phyloP scores from a whole-genome alignment of 345 rosid genomes.

The Eucalyptus marginata region DNA sequence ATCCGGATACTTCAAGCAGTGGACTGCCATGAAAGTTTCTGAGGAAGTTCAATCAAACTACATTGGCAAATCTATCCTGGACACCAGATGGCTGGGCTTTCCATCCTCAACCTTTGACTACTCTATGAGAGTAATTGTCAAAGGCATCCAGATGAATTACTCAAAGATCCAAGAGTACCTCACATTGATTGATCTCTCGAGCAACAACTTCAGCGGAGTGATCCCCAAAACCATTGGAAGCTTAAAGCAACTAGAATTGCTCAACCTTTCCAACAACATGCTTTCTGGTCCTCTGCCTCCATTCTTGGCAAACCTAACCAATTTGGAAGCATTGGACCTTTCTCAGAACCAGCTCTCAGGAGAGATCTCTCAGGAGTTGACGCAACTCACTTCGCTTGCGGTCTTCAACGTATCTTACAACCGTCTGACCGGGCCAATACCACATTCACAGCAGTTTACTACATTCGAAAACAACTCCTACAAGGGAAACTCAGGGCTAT shows the following conservation, averaged over 20 bases:
- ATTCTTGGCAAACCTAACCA: not conserved
- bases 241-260: not conserved
- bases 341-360: slow-evolving; percentile 1
- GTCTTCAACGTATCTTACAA: slow-evolving; percentile 8
- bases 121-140: not conserved
- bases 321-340: not conserved
- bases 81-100: not conserved
- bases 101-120: not conserved
- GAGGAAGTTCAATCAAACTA: not conserved
- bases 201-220: not conserved
- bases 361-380: not conserved
- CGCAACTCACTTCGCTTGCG: not conserved
- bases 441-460: too few species aligned
- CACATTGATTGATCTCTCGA: not conserved
- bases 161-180: not conserved
- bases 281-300: not conserved
- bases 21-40: not conserved
- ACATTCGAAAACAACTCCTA: not conserved
- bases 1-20: not conserved
- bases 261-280: not conserved
- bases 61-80: not conserved
- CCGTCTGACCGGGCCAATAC: not conserved
- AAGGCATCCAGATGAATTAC: not conserved
- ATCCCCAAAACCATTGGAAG: not conserved
- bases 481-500: not conserved